Evolutionary conservation across 192 early-diverging fungal species (phyloP).

Genomic region (Coemansia sp.): DNA sequence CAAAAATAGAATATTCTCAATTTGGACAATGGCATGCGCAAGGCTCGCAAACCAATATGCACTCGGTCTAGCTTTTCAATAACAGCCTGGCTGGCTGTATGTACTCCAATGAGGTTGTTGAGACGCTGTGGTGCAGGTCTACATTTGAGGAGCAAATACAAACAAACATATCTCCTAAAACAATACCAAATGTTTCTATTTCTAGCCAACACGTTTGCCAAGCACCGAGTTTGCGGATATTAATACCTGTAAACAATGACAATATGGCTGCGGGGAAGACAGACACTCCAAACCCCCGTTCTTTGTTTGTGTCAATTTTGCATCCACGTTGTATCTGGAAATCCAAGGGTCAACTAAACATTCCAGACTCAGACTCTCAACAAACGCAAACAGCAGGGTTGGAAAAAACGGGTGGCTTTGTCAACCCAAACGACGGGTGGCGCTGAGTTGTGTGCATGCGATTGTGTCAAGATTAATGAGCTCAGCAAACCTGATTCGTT

Average conservation of each 20-base stretch:
- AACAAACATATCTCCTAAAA: slow-evolving; percentile 1
- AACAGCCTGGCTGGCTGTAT: too few species aligned
- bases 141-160: neutral
- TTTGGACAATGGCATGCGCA: too few species aligned
- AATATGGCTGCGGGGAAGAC: neutral
- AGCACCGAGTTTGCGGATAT: neutral
- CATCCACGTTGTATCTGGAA: too few species aligned
- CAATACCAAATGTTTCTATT: neutral
- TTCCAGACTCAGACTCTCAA: neutral
- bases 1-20: too few species aligned
- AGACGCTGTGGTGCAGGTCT: too few species aligned
- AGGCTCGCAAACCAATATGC: too few species aligned
- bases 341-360: neutral
- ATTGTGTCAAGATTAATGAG: neutral
- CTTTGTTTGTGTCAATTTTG: too few species aligned
- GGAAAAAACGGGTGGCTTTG: neutral
- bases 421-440: neutral
- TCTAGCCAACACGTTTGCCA: neutral
- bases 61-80: too few species aligned
- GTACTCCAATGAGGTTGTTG: too few species aligned
- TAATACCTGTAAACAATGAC: neutral
- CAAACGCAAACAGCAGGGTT: neutral
- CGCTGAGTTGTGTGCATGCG: neutral
- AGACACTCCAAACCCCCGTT: neutral
- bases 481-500: neutral